Percentiles rank a stretch among this genome's conserved stretches.
Evolutionary conservation across 768 basidiomycete species (phyloP).

Genomic region (Xerocomus brunneocitrinus): DNA sequence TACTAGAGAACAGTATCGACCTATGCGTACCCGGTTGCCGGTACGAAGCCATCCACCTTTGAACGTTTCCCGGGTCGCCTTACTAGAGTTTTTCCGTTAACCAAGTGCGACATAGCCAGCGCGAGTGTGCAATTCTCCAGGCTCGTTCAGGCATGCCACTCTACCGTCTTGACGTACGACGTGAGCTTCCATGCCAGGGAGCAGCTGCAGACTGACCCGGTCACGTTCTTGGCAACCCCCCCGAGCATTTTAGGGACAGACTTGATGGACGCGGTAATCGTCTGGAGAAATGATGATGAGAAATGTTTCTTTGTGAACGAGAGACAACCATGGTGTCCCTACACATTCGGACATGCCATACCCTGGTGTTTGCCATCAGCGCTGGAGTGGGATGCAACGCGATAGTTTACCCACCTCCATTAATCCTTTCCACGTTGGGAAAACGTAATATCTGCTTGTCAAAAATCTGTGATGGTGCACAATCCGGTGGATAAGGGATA

Average conservation of each 20-base stretch:
- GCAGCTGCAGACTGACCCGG: slow-evolving; percentile 48
- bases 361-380: too few species aligned
- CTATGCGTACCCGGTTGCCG: too few species aligned
- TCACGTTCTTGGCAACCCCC: slow-evolving; percentile 38
- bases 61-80: too few species aligned
- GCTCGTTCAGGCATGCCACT: slow-evolving; percentile 40
- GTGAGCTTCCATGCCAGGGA: slow-evolving; percentile 67
- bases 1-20: too few species aligned
- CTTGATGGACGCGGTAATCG: too few species aligned
- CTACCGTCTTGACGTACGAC: slow-evolving; percentile 31
- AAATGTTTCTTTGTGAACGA: too few species aligned
- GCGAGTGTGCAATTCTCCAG: slow-evolving; percentile 73
- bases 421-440: slow-evolving; percentile 31
- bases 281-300: not conserved
- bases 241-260: slow-evolving; percentile 25
- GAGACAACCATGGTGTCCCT: too few species aligned
- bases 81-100: too few species aligned
- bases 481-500: slow-evolving; percentile 52
- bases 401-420: slow-evolving; percentile 41
- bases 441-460: slow-evolving; percentile 35
- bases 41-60: too few species aligned
- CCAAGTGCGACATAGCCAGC: too few species aligned
- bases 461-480: slow-evolving; percentile 47
- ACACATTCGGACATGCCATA: too few species aligned
- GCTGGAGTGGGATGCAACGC: too few species aligned